These are phyloP conservation scores for Eutrema yunnanense DNA, from an alignment of 345 rosid genomes.

Conservation along the genomic window DNA sequence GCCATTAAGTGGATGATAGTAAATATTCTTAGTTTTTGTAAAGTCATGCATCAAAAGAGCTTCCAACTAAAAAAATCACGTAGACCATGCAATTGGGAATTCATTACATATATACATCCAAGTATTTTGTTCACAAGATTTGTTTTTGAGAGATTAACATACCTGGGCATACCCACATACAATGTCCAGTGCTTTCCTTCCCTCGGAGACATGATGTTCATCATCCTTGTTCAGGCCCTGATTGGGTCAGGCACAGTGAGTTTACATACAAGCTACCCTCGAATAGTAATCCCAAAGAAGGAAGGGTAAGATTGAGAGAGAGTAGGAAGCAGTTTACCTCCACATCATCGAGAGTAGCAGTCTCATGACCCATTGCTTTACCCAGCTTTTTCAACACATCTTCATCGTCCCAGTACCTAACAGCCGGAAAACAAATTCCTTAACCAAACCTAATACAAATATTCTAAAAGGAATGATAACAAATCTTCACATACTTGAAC, in stretches of 20 bases:
- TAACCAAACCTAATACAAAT: not conserved
- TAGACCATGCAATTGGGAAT: too few species aligned
- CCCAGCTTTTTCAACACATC: constrained; percentile 72
- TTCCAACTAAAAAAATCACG: too few species aligned
- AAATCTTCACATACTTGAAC: constrained; percentile 47
- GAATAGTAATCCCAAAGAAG: not conserved
- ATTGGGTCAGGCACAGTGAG: not conserved
- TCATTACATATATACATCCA: too few species aligned
- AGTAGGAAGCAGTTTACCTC: constrained; percentile 37
- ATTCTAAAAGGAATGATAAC: not conserved
- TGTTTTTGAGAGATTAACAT: constrained; percentile 1
- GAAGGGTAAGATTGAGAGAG: not conserved
- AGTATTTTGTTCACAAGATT: not conserved
- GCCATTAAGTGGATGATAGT: too few species aligned
- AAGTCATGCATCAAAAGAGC: too few species aligned
- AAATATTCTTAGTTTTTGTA: not conserved
- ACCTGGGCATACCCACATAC: constrained; percentile 91
- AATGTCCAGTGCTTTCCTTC: constrained; percentile 76
- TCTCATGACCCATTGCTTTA: constrained; percentile 50
- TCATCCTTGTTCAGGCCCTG: constrained; percentile 78
- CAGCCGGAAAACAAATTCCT: not conserved
- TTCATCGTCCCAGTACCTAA: constrained; percentile 77
- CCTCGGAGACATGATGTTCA: constrained; percentile 70
- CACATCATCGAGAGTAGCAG: constrained; percentile 65
- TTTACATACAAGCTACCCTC: not conserved